Conservation (phyloP, 1,284 basidiomycete species). For the Irpex sp. region DNA sequence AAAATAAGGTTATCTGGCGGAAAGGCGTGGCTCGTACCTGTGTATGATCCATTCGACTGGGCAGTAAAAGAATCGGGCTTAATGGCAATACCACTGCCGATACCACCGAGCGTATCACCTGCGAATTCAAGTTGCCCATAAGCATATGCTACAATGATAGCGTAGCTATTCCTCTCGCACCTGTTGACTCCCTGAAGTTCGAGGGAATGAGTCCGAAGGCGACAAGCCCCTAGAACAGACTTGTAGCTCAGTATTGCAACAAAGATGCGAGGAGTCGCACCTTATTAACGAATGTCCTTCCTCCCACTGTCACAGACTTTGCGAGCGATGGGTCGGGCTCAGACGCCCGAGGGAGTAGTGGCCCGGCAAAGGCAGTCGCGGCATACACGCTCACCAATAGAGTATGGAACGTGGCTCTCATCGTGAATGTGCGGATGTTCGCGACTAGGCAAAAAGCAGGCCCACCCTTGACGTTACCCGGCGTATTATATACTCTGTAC, state of each 20-base stretch:
- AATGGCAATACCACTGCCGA: slow-evolving; percentile 35
- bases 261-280: not conserved
- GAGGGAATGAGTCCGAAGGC: slow-evolving; percentile 37
- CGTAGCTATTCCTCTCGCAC: slow-evolving; percentile 12
- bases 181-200: slow-evolving; percentile 33
- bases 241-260: not conserved
- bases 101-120: slow-evolving; percentile 35
- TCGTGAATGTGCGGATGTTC: not conserved
- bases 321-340: slow-evolving; percentile 12
- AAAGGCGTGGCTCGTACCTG: slow-evolving; percentile 1
- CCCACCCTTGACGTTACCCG: not conserved
- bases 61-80: slow-evolving; percentile 27
- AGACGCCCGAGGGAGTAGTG: not conserved
- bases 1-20: not conserved
- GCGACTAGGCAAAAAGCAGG: not conserved
- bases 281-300: slow-evolving; percentile 14
- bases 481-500: slow-evolving; percentile 2
- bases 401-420: slow-evolving; percentile 2
- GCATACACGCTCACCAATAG: slow-evolving; percentile 1
- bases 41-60: slow-evolving; percentile 29
- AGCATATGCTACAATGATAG: not conserved
- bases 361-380: slow-evolving; percentile 1
- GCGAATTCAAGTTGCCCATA: slow-evolving; percentile 5
- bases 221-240: slow-evolving; percentile 29
- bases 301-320: slow-evolving; percentile 8